Evolutionary conservation across 2,329 filamentous ascomycete genomes (phyloP).

Genomic region (Penicillium sp.): DNA sequence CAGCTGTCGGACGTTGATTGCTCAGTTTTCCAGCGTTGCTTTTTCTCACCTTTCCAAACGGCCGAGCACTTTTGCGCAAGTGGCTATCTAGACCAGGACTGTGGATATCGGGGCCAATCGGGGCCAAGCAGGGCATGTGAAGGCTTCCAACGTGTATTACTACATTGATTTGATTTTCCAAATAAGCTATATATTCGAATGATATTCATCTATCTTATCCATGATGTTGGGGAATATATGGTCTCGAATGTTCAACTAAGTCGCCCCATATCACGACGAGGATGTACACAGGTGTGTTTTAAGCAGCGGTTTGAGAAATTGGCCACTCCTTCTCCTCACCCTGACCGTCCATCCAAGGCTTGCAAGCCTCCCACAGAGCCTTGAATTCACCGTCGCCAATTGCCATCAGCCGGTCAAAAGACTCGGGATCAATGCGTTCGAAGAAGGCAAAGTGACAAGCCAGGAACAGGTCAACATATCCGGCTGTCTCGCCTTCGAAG

Average conservation of each 20-base stretch:
- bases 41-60: constrained; percentile 1
- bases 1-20: not conserved
- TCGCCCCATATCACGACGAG: not conserved
- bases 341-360: constrained; percentile 35
- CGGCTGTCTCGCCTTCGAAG: constrained; percentile 34
- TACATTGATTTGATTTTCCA: constrained; percentile 28
- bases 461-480: constrained; percentile 35
- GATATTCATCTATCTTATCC: constrained; percentile 13
- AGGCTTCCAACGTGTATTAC: constrained; percentile 32
- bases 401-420: constrained; percentile 27
- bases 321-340: constrained; percentile 38
- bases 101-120: constrained; percentile 18
- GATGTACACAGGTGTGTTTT: not conserved
- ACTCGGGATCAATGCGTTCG: constrained; percentile 23
- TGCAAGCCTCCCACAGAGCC: constrained; percentile 32
- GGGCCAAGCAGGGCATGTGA: constrained; percentile 9
- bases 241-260: not conserved
- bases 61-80: constrained; percentile 9
- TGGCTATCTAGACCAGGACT: constrained; percentile 8
- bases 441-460: constrained; percentile 29
- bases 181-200: constrained; percentile 28
- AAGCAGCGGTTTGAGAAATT: constrained; percentile 17
- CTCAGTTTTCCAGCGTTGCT: not conserved
- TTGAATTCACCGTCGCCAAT: constrained; percentile 32
- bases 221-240: not conserved